Base-by-base conservation (phyloP, 1,139 yeast species). In the Magnusiomyces magnusii region DNA sequence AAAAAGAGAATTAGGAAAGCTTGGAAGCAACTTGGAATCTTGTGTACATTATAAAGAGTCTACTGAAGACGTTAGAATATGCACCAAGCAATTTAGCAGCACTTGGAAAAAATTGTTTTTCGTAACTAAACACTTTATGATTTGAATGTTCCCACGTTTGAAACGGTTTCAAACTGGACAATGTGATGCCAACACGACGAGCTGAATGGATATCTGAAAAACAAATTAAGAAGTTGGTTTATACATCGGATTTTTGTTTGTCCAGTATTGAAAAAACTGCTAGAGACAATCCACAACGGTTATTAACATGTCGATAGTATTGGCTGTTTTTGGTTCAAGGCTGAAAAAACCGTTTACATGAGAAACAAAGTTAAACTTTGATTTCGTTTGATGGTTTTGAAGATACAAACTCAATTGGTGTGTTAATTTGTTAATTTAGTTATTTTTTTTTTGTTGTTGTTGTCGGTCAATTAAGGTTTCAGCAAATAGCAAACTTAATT, bases 211-310 rank as follows among this genome's bases (percentile, higher is more conserved):
- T 84, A 0, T 75, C 83, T 0, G 69, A 73, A 42, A 76, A 80
- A 62, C 87, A 84, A 68, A 68, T 84, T 89, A 0, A 69, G 71
- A 0, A 72, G 72, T 39, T 70, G 81, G 55, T 76, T 76, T 55
- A 87, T 84, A 72, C 97, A 91, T 71, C 88, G 96, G 0, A 84
- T 91, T 2, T 91, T 90, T 71, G 91, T 90, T 2, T 91, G 97
- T 70, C 97, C 97, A 0, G 92, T 91, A 1, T 81, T 93, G 5
- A 87, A 89, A 70, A 92, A 67, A 80, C 88, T 0, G 82, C 86
- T 0, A 70, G 68, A 17, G 73, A 69, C 13, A 84, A 84, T 64
- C 87, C 87, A 1, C 86, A 89, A 1, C 78, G 78, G 76, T 78
- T 83, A 59, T 71, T 85, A 44, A 85, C 86, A 0, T 85, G 90